Evolutionary conservation across 768 basidiomycete genomes (phyloP), one percentile per base, ranked within the genome.

Genomic region (Lactarius indigo): DNA sequence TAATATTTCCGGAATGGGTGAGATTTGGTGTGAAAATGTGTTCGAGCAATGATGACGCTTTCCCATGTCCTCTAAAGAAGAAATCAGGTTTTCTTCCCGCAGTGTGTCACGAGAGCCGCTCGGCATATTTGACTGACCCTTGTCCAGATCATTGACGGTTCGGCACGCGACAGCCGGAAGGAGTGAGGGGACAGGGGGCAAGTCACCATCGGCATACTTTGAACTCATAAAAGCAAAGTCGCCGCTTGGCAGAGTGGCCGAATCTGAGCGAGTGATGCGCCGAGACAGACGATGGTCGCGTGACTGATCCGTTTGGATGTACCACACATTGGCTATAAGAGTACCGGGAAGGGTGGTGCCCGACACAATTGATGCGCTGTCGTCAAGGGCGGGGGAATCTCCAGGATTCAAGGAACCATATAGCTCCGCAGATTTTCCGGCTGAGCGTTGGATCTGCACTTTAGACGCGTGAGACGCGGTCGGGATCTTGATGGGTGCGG

Each of bases 401-500:
- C 50, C 37, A 20, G 58, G 57, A 20, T 57, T 58, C 28, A 28
- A 10, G 23, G 41, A 23, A 42, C 33, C 5, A 41, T 17, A 42
- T 47, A 20, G 47, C 20, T 54, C 64, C 5, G 62, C 54, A 33
- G 69, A 54, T 41, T 35, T 54, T 35, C 42, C 26, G 0, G 56
- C 52, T 6, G 62, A 69, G 17, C 61, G 68, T 63, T 58, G 64
- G 17, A 70, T 61, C 26, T 57, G 64, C n/a, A 65, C 17, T 26
- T 30, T 66, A 35, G 50, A 41, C 28, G 39, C 20, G 44, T 63
- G 59, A 47, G 47, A 30, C 26, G 42, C 18, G 5, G 17, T n/a
- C 10, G 70, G 70, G 30, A 71, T 67, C 56, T 39, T 62, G 42
- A 71, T 71, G 18, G 70, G 70, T 6, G 68, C 28, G 4, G 63